Conservation (phyloP, 2,329 filamentous ascomycete species). For the Hypocrella siamensis region DNA sequence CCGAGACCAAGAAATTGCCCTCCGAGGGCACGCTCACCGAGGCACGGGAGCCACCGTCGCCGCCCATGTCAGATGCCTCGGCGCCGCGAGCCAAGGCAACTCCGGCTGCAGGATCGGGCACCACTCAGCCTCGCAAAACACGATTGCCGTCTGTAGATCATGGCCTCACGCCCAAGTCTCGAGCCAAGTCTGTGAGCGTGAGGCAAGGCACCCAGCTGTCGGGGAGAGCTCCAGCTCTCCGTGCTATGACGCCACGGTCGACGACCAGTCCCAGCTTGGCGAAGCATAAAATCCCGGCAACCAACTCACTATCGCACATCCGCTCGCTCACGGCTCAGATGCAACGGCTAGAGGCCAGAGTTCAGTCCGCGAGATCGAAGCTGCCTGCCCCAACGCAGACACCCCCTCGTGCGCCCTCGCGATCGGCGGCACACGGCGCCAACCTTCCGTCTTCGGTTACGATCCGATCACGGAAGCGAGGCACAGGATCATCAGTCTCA, state of each 20-base stretch:
- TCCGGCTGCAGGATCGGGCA: slow-evolving; percentile 23
- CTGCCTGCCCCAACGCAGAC: slow-evolving; percentile 67
- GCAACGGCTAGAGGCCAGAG: slow-evolving; percentile 86
- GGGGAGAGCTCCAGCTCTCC: slow-evolving; percentile 26
- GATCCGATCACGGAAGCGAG: slow-evolving; percentile 55
- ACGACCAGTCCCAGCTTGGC: slow-evolving; percentile 38
- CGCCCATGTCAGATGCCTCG: slow-evolving; percentile 80
- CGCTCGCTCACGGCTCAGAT: slow-evolving; percentile 90
- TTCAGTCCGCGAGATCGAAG: slow-evolving; percentile 82
- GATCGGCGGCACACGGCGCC: slow-evolving; percentile 16
- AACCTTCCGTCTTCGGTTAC: slow-evolving; percentile 37
- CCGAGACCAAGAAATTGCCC: slow-evolving; percentile 49
- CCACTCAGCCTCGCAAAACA: slow-evolving; percentile 23
- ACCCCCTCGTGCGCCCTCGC: slow-evolving; percentile 68
- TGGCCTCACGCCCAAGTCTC: slow-evolving; percentile 41
- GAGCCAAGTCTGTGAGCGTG: slow-evolving; percentile 24
- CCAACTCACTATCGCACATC: slow-evolving; percentile 76
- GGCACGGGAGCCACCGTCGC: slow-evolving; percentile 74
- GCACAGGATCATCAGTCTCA: slow-evolving; percentile 38
- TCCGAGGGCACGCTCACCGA: slow-evolving; percentile 44
- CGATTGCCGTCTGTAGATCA: slow-evolving; percentile 39
- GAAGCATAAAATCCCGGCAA: slow-evolving; percentile 36
- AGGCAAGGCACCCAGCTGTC: slow-evolving; percentile 24
- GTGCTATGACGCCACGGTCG: slow-evolving; percentile 28
- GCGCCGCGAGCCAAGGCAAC: slow-evolving; percentile 36